Conservation (phyloP, 768 basidiomycete genomes). For the Russula earlei region DNA sequence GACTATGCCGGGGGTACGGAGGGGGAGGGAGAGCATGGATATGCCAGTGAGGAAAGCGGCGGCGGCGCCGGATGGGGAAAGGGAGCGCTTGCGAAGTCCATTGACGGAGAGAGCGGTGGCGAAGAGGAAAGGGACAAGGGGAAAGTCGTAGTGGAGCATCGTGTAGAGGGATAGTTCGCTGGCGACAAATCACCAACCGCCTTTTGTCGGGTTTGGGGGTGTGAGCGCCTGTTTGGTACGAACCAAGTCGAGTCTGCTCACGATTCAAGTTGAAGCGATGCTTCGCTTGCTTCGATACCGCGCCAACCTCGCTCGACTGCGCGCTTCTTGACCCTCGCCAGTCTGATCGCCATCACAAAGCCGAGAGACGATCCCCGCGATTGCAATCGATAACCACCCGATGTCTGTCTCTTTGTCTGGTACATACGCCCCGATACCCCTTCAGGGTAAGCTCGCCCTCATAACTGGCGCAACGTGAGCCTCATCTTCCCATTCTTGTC, state of each 20-base stretch:
- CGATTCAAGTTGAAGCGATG: too few species aligned
- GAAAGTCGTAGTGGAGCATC: conserved; percentile 26
- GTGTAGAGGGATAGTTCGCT: too few species aligned
- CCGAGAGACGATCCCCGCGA: too few species aligned
- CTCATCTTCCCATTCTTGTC: too few species aligned
- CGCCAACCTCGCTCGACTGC: too few species aligned
- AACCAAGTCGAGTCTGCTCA: too few species aligned
- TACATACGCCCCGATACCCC: conserved; percentile 9
- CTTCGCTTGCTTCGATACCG: too few species aligned
- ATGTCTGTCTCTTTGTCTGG: conserved; percentile 16
- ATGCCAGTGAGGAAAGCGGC: conserved; percentile 75
- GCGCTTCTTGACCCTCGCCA: too few species aligned
- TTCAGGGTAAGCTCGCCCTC: conserved; percentile 22
- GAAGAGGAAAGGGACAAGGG: conserved; percentile 35
- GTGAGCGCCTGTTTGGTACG: too few species aligned
- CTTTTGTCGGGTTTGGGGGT: too few species aligned
- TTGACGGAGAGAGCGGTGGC: conserved; percentile 53
- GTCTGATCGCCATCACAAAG: too few species aligned
- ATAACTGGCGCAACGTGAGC: conserved; percentile 24
- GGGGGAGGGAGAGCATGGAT: conserved; percentile 53
- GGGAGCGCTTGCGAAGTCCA: conserved; percentile 63
- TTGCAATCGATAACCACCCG: neutral
- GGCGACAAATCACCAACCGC: too few species aligned
- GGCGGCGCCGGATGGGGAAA: conserved; percentile 66
- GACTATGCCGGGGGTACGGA: conserved; percentile 52